Base-by-base conservation (phyloP, 768 basidiomycete genomes). In the Xerocomellus chrysenteron region DNA sequence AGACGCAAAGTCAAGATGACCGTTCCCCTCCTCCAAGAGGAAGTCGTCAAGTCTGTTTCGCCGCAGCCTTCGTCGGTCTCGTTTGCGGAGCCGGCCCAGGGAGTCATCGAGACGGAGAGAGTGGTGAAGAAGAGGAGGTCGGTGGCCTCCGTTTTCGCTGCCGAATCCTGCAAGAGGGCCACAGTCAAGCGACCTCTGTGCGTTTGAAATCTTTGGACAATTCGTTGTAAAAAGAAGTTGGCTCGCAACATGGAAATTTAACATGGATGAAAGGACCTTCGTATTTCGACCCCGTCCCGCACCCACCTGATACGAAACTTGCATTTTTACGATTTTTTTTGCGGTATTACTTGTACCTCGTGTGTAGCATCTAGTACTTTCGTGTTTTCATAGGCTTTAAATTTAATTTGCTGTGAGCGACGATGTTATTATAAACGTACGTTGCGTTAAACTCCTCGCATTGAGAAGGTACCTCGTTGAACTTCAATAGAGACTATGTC, bases 1-100 rank as follows among this genome's bases (percentile, higher is more conserved):
- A 57, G 47, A 46, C 62, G 55, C 36, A 64, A 58, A 37, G 37
- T 65, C 17, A 66, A 60, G 56, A 61, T 68, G 14, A 56, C 56
- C 17, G 42, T 67, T 47, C 62, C 67, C 2, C 53, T 65, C 37
- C 41, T 35, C 35, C 58, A 37, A 21, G 58, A 58, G 2, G 39
- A 59, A 13, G 40, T 5, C 3, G 40, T 42, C 3, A 28, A n/a
- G 30, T 21, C 26, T 5, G 28, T 57, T 8, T 26, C 37, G 14
- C 47, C 24, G 6, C 33, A 21, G 2, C 37, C 45, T 17, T 42
- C 43, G 21, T 45, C 45, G 0, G 37, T 50, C 30, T 24, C 21
- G 7, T 28, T 45, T 21, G 33, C 35, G 16, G 24, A 48, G 8
- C 52, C 19, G 5, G 48, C 26, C 39, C 56, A 39, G 26, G 43